Conservation (phyloP, 106 monocot genomes). For the Allium sativum region DNA sequence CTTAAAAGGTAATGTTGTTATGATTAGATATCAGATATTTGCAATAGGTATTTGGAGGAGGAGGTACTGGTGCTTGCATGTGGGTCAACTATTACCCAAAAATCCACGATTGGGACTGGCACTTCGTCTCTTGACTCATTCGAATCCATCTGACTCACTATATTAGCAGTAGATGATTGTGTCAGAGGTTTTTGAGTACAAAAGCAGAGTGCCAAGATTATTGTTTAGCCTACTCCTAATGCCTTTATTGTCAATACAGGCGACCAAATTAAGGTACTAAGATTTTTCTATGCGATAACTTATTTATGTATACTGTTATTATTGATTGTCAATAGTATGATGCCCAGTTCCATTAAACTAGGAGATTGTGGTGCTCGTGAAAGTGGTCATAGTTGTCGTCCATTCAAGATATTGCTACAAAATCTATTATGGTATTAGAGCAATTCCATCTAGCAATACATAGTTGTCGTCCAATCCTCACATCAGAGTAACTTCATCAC, state of each 20-base stretch:
- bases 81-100: slow-evolving; percentile 44
- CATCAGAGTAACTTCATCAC: too few species aligned
- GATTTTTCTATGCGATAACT: neutral
- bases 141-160: slow-evolving; percentile 34
- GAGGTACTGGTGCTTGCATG: slow-evolving; percentile 14
- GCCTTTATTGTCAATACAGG: slow-evolving; percentile 46
- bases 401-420: too few species aligned
- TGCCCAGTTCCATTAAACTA: too few species aligned
- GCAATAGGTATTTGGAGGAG: slow-evolving; percentile 21
- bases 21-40: too few species aligned
- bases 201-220: slow-evolving; percentile 21
- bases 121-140: slow-evolving; percentile 41
- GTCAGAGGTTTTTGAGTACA: slow-evolving; percentile 32
- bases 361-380: too few species aligned
- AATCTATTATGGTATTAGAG: too few species aligned
- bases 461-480: too few species aligned
- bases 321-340: too few species aligned
- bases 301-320: neutral
- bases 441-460: too few species aligned
- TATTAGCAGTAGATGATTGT: slow-evolving; percentile 29
- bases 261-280: slow-evolving; percentile 44
- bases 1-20: too few species aligned
- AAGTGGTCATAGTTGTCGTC: too few species aligned
- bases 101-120: slow-evolving; percentile 40
- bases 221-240: slow-evolving; percentile 19